Percentiles rank a stretch among this genome's conserved stretches.
These are phyloP conservation scores for Pelargonium myrrhifolium DNA, from an alignment of 441 rosid species.

Conservation along the genomic window DNA sequence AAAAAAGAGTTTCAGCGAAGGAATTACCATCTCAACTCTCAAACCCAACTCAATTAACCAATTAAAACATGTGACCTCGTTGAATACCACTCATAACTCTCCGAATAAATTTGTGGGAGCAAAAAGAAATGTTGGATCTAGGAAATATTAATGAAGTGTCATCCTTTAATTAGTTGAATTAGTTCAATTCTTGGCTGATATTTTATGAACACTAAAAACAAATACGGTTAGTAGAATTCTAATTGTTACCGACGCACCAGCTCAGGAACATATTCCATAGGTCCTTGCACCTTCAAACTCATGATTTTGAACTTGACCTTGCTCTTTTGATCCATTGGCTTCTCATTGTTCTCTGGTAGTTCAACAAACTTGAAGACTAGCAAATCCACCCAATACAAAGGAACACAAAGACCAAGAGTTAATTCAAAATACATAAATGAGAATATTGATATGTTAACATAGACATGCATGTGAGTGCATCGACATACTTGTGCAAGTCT, in stretches of 20 bases:
- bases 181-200: too few species aligned
- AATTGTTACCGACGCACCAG: slow-evolving; percentile 35
- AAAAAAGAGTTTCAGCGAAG: too few species aligned
- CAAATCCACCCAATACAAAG: slow-evolving; percentile 5
- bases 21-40: too few species aligned
- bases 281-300: slow-evolving; percentile 58
- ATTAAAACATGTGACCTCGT: too few species aligned
- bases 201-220: too few species aligned
- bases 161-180: too few species aligned
- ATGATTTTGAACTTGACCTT: slow-evolving; percentile 65
- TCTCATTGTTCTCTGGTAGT: slow-evolving; percentile 61
- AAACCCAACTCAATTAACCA: too few species aligned
- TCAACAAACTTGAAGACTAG: slow-evolving; percentile 69
- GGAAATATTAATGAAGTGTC: too few species aligned
- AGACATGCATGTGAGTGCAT: neutral
- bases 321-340: slow-evolving; percentile 64
- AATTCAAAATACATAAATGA: neutral
- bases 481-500: neutral
- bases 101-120: too few species aligned
- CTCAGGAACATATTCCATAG: slow-evolving; percentile 60
- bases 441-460: neutral
- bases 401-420: neutral
- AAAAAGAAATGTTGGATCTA: too few species aligned
- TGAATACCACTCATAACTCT: too few species aligned
- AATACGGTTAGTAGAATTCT: too few species aligned